These are phyloP conservation scores for Chlorella sp. DNA, from an alignment of 139 green algal species.

Conservation along the genomic window DNA sequence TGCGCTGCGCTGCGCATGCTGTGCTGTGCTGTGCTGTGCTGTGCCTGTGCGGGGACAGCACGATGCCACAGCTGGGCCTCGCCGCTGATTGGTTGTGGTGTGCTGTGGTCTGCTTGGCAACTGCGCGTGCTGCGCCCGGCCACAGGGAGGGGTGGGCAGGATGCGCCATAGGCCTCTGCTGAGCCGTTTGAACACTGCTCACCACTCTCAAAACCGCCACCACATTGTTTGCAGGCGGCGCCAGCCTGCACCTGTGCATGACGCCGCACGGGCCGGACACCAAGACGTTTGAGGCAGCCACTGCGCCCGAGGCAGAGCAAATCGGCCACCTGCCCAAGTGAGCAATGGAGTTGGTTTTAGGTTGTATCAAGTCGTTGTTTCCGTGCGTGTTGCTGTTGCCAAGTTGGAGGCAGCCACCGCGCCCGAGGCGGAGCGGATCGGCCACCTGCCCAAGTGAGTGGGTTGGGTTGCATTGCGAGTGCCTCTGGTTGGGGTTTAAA, in stretches of 20 bases:
- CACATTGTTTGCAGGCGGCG: constrained; percentile 40
- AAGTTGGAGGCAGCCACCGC: no score
- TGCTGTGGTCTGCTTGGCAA: neutral
- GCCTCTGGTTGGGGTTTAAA: no score
- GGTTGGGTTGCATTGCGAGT: no score
- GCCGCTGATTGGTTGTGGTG: neutral
- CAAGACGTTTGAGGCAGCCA: constrained; percentile 78
- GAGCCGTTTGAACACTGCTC: no score
- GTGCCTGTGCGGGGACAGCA: no score
- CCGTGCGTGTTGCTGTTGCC: no score
- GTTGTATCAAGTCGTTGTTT: no score
- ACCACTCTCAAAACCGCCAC: no score
- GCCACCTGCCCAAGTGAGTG: no score
- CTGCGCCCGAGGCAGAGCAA: constrained; percentile 44
- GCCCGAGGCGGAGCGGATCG: no score
- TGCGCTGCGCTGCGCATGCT: neutral
- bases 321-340: constrained; percentile 58
- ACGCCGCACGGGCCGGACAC: constrained; percentile 93
- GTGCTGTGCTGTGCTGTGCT: neutral
- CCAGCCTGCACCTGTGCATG: constrained; percentile 88
- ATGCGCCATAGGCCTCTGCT: no score
- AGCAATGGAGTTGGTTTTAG: neutral
- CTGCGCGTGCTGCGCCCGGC: neutral
- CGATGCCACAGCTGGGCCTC: neutral
- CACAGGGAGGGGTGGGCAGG: no score